Percentiles rank a stretch among this genome's conserved stretches.
Conservation (phyloP, 2,329 filamentous ascomycete species). For the Phoma sp. region DNA sequence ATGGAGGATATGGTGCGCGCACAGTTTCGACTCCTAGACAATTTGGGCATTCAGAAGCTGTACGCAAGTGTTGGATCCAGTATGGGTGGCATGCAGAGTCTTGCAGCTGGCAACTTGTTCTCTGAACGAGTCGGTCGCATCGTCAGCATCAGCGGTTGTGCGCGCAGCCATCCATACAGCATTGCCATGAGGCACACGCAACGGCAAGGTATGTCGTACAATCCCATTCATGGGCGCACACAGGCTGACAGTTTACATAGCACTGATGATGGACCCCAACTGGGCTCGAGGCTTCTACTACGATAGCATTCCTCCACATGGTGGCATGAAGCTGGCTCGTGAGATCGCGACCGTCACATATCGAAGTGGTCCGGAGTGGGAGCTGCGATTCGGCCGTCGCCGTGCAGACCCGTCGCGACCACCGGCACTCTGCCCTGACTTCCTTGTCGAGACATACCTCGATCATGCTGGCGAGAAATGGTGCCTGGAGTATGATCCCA, state of each 20-base stretch:
- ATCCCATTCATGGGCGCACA: not conserved
- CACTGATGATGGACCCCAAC: conserved; percentile 98
- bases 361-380: conserved; percentile 95
- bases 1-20: conserved; percentile 98
- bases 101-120: conserved; percentile 85
- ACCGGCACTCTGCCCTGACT: conserved; percentile 94
- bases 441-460: conserved; percentile 96
- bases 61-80: conserved; percentile 94
- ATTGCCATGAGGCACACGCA: conserved; percentile 99
- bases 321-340: conserved; percentile 96
- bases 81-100: conserved; percentile 98
- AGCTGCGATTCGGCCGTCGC: conserved; percentile 87
- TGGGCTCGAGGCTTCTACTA: conserved; percentile 95
- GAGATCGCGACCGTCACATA: conserved; percentile 99
- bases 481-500: conserved; percentile 94
- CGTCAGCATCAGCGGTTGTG: conserved; percentile 91
- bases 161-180: conserved; percentile 93
- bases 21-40: conserved; percentile 87
- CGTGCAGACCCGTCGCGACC: conserved; percentile 85
- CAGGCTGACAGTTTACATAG: conserved; percentile 50
- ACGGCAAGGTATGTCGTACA: conserved; percentile 67
- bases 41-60: conserved; percentile 76
- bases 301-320: conserved; percentile 83
- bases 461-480: conserved; percentile 99
- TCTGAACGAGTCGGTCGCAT: conserved; percentile 82